phyloP scores from a whole-genome alignment of 2,329 filamentous ascomycete genomes.

The Fusarium sp. region DNA sequence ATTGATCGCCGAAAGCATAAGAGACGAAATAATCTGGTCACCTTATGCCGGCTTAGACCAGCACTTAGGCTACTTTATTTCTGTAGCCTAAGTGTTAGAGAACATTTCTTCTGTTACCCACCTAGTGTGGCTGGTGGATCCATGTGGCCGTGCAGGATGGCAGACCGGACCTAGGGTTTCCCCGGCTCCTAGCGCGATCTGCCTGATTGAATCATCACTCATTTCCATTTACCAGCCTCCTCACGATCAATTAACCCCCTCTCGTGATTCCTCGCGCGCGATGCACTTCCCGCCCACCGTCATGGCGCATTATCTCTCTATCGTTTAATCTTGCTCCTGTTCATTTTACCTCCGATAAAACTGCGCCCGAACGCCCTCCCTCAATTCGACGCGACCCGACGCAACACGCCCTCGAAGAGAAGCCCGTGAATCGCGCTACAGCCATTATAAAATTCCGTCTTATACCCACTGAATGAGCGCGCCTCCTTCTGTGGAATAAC shows the following conservation, averaged over 20 bases:
- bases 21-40: too few relatives aligned
- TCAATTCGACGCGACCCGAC: background rate
- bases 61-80: too few relatives aligned
- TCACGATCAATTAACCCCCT: background rate
- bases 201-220: background rate
- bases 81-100: too few relatives aligned
- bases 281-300: background rate
- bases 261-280: background rate
- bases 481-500: constrained; percentile 7
- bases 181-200: background rate
- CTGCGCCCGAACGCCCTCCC: background rate
- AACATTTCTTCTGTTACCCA: too few relatives aligned
- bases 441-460: background rate
- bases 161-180: fast-evolving
- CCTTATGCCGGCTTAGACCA: too few relatives aligned
- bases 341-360: background rate
- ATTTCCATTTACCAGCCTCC: background rate
- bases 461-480: background rate
- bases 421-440: background rate
- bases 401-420: background rate
- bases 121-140: background rate
- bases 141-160: background rate
- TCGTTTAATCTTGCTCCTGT: background rate
- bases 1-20: too few relatives aligned
- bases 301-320: background rate